A percentile compares a stretch with the other conserved stretches of the same genome.
Evolutionary conservation across 331 rosid species (phyloP).

Genomic region (Malus hybrid): DNA sequence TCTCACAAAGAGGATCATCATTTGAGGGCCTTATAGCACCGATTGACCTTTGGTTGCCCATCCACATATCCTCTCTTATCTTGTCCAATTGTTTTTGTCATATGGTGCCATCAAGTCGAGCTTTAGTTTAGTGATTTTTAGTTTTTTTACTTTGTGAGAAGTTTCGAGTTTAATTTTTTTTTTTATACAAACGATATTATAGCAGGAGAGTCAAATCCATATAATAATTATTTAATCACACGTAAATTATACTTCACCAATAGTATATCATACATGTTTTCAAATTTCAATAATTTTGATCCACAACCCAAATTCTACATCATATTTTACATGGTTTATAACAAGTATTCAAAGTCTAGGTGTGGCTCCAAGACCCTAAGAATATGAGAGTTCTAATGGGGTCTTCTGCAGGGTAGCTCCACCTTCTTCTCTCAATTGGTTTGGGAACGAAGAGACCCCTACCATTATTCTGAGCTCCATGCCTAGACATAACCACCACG

Average conservation of each 20-base stretch:
- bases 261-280: background rate
- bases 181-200: too few relatives aligned
- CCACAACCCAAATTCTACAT: background rate
- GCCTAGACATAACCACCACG: slow-evolving; percentile 6
- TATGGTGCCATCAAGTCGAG: background rate
- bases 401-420: slow-evolving; percentile 30
- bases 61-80: background rate
- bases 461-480: background rate
- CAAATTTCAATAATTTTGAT: background rate
- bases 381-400: slow-evolving; percentile 47
- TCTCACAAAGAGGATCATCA: too few relatives aligned
- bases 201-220: too few relatives aligned
- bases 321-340: background rate
- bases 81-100: background rate
- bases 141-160: too few relatives aligned
- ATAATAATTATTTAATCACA: background rate
- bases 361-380: slow-evolving; percentile 47
- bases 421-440: slow-evolving; percentile 22
- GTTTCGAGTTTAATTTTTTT: too few relatives aligned
- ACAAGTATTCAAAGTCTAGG: slow-evolving; percentile 10
- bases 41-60: too few relatives aligned
- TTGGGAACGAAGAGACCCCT: slow-evolving; percentile 7
- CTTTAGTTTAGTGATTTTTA: too few relatives aligned
- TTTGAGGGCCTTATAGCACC: too few relatives aligned
- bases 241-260: too few relatives aligned